Base-by-base conservation (phyloP, 177 flowering plant genomes). In the Vitis hybrid region DNA sequence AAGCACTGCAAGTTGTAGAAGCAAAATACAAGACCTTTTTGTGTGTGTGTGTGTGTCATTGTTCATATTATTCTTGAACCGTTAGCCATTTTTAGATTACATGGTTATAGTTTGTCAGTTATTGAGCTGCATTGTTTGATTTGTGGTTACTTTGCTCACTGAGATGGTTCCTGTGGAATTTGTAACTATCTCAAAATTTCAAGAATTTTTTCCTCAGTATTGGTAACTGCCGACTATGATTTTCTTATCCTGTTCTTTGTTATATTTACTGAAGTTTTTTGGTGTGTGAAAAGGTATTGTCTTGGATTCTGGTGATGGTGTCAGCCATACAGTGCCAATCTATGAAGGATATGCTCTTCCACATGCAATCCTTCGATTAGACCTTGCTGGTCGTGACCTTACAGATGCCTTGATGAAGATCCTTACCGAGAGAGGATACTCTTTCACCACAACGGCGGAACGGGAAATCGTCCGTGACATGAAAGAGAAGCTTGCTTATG, bases 391-490 rank as follows among this genome's bases (percentile, higher is more conserved):
- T 3, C 76, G 76, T 66, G 80, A 77, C 53, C 76, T 69, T 14
- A 75, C 77, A n/a, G 75, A 78, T 62, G 29, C 66, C 53, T 62
- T 78, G 65, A 75, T 75, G 78, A 78, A 75, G 67, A 78, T 78
- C 67, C 64, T 78, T 1, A 75, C 81, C 8, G 78, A 78, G 76
- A 70, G 81, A 67, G 81, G 81, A 26, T 78, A 78, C 58, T 39
- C 70, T 3, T 78, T 78, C 61, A 75, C 78, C 63, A 78, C 78
- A 8, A 72, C 78, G 15, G 81, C 81, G 0, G 81, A 78, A 22
- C 70, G 78, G 57, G 81, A 78, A 72, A 78, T 78, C 65, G 81
- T 78, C n/a, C 75, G 81, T 51, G 81, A 78, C 69, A 59, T 78
- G 63, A 78, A 78, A 56, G 80, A 77, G 64, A 77, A 77, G 52